Conservation (phyloP, 2,329 filamentous ascomycete species). For the Clarireedia sp. region DNA sequence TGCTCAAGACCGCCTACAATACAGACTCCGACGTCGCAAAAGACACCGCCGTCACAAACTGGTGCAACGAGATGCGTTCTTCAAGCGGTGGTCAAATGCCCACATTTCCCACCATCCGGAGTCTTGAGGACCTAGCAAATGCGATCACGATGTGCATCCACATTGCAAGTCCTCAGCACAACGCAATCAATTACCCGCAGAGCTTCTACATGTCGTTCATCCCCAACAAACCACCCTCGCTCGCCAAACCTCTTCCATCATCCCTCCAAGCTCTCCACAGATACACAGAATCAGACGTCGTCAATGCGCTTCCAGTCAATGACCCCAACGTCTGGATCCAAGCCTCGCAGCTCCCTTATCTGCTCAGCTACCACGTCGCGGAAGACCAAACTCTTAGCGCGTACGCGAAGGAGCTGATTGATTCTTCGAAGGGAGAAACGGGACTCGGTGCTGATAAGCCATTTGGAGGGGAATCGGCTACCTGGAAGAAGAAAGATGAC, state of each 20-base stretch:
- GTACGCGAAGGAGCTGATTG: conserved; percentile 1
- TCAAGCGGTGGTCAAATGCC: conserved; percentile 33
- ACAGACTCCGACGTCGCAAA: conserved; percentile 27
- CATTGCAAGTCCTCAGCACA: conserved; percentile 42
- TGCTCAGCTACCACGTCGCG: conserved; percentile 37
- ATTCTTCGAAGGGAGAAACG: no score
- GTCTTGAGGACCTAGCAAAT: conserved; percentile 36
- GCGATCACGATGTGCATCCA: conserved; percentile 45
- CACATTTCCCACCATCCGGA: conserved; percentile 36
- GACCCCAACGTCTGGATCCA: conserved; percentile 38
- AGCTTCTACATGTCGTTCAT: conserved; percentile 44
- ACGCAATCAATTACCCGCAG: conserved; percentile 44
- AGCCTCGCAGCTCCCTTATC: conserved; percentile 37
- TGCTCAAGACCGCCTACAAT: conserved; percentile 32
- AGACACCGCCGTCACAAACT: conserved; percentile 32
- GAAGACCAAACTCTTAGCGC: conserved; percentile 32
- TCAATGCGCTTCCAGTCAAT: conserved; percentile 35
- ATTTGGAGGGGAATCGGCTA: no score
- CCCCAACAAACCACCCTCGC: conserved; percentile 35
- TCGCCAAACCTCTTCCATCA: conserved; percentile 31
- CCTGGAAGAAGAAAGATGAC: background rate
- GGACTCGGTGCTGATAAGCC: no score
- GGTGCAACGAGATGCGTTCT: conserved; percentile 34
- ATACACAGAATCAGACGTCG: conserved; percentile 7
- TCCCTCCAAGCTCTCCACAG: conserved; percentile 8